phyloP scores from a whole-genome alignment of 148 eudicot species.

The Spergularia bocconei region DNA sequence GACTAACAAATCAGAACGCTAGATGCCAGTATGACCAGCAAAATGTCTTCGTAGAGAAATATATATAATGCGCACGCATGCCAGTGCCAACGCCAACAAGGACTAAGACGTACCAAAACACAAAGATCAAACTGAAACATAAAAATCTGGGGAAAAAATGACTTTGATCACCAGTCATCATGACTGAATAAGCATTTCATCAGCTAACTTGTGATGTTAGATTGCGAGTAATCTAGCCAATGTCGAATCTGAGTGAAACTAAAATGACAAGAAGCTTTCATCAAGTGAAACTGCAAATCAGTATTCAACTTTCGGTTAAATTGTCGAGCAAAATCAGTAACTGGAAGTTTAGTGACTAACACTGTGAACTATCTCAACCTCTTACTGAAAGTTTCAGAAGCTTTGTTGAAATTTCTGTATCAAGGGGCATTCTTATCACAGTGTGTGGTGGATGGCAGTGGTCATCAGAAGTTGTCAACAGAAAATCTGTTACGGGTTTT shows the following conservation, averaged over 20 bases:
- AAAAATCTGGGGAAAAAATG: neutral
- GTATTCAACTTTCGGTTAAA: neutral
- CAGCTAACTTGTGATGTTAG: neutral
- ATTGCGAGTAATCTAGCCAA: neutral
- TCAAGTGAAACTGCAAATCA: neutral
- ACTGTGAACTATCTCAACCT: neutral
- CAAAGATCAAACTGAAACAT: no score
- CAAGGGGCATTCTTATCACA: neutral
- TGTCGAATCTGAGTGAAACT: neutral
- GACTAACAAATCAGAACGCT: no score
- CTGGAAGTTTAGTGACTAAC: neutral
- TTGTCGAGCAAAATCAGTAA: neutral
- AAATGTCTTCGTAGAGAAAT: no score
- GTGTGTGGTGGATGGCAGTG: neutral
- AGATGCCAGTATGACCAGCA: no score
- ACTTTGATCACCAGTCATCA: neutral
- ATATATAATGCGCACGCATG: no score
- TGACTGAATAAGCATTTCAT: neutral
- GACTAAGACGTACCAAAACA: no score
- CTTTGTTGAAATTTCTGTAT: neutral
- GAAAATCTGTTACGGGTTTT: neutral
- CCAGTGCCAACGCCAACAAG: no score
- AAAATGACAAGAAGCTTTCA: neutral
- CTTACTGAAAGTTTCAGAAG: neutral
- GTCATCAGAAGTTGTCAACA: neutral